Base-by-base conservation (phyloP, 1,284 basidiomycete species). In the Vanrija humicola region DNA sequence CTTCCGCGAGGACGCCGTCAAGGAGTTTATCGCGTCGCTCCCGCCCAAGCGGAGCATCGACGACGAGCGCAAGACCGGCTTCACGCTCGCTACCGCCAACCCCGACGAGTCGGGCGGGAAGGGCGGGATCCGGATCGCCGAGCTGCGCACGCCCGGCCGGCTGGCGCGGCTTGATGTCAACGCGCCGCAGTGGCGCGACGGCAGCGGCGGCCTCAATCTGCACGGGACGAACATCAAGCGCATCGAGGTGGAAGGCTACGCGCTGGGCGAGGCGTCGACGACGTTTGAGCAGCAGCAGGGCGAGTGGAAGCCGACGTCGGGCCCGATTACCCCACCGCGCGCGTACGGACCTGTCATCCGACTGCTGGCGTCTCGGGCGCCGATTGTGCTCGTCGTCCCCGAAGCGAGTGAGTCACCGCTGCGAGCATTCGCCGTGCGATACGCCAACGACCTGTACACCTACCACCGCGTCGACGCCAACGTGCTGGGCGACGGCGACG, bases 381-480 rank as follows among this genome's bases (percentile, higher is more conserved):
- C 84, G 0, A 64, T 90, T 43, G 75, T 74, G 2, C 72, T 91
- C 38, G 79, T 90, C 52, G 71, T 85, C n/a, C 48, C 50, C 10
- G 5, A 25, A 6, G 18, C 12, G 45, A 43, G 5, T 79, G 83
- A 0, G 71, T 59, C 1, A 3, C 25, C 8, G 46, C 70, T 75
- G 7, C 58, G 79, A 1, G 81, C 80, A 2, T 66, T 84, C 6
- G 89, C 87, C 1, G 68, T 80, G 6, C 80, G 88, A 4, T 76
- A 91, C 46, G 83, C 85, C 3, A 83, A 89, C 64, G 82, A 84
- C 58, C 76, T 91, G 14, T 76, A 83, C 43, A 69, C 83, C 0
- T 89, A 87, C 72, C 86, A 88, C 66, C 81, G 83, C 56, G 72
- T 91, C 23, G 88, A 89, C 61, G 70, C 80, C 0, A 81, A 83